Evolutionary conservation across 495 filamentous ascomycete genomes (phyloP).

Genomic region (Penicillium crystallinum): DNA sequence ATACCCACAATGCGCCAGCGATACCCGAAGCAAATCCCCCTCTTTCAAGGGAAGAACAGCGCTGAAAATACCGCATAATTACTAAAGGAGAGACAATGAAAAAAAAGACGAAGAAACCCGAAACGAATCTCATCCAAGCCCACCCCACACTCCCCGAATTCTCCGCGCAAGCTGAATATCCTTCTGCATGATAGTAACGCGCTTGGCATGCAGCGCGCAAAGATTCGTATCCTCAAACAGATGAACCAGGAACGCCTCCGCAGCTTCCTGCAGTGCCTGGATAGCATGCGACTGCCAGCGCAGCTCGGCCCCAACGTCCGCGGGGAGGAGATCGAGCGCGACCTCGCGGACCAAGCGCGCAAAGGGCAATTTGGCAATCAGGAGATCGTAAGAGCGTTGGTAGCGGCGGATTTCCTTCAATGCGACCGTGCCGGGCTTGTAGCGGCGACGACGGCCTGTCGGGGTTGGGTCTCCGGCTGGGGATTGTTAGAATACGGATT

Average conservation of each 20-base stretch:
- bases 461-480: constrained; percentile 71
- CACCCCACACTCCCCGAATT: constrained; percentile 69
- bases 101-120: constrained; percentile 6
- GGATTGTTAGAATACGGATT: not conserved
- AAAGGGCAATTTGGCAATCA: constrained; percentile 80
- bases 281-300: constrained; percentile 94
- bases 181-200: constrained; percentile 97
- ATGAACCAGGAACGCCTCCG: constrained; percentile 89
- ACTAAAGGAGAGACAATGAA: constrained; percentile 5
- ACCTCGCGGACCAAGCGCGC: constrained; percentile 87
- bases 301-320: constrained; percentile 52
- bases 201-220: constrained; percentile 91
- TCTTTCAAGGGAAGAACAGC: not conserved
- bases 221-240: constrained; percentile 95
- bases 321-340: constrained; percentile 52
- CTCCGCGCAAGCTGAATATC: constrained; percentile 86
- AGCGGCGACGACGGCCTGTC: constrained; percentile 57
- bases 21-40: not conserved
- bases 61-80: not conserved
- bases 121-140: constrained; percentile 55
- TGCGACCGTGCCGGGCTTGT: constrained; percentile 79
- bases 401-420: constrained; percentile 82
- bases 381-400: constrained; percentile 74
- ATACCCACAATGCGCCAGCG: constrained; percentile 14
- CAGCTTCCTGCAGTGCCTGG: constrained; percentile 81